Evolutionary conservation across 2,329 filamentous ascomycete genomes (phyloP).

Genomic region (Alternaria novae-zelandiae): DNA sequence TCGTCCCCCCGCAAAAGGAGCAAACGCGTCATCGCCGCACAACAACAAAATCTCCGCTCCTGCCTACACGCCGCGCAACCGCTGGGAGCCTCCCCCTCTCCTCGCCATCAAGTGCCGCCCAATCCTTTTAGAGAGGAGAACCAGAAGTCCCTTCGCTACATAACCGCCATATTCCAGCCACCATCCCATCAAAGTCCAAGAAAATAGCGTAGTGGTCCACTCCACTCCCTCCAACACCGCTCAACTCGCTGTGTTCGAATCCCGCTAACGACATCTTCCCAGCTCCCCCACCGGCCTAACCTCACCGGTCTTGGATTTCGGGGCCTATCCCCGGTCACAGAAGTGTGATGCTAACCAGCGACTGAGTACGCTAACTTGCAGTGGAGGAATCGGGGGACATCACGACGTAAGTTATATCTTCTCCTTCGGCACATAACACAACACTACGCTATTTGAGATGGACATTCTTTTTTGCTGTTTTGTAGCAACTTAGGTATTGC

Average conservation of each 20-base stretch:
- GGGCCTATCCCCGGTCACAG: neutral
- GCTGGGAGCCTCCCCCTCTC: neutral
- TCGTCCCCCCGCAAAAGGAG: neutral
- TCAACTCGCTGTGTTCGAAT: neutral
- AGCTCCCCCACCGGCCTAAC: neutral
- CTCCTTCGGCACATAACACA: neutral
- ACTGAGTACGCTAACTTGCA: neutral
- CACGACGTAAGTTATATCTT: neutral
- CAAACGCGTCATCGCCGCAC: neutral
- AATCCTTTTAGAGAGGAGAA: neutral
- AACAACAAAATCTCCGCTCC: neutral
- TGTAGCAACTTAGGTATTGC: too few relatives aligned
- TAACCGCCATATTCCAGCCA: neutral
- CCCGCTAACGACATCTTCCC: neutral
- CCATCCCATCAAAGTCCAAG: neutral
- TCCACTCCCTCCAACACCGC: neutral
- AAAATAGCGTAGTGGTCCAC: neutral
- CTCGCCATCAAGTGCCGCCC: neutral
- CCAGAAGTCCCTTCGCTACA: neutral
- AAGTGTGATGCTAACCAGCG: neutral
- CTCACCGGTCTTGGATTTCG: neutral
- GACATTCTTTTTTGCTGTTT: neutral
- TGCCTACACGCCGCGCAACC: neutral
- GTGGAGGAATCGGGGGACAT: neutral
- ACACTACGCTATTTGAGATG: neutral